Percentiles rank a stretch among this genome's conserved stretches.
These are phyloP conservation scores for Trypanosoma vivax DNA, from an alignment of 208 protist genomes.

Conservation along the genomic window DNA sequence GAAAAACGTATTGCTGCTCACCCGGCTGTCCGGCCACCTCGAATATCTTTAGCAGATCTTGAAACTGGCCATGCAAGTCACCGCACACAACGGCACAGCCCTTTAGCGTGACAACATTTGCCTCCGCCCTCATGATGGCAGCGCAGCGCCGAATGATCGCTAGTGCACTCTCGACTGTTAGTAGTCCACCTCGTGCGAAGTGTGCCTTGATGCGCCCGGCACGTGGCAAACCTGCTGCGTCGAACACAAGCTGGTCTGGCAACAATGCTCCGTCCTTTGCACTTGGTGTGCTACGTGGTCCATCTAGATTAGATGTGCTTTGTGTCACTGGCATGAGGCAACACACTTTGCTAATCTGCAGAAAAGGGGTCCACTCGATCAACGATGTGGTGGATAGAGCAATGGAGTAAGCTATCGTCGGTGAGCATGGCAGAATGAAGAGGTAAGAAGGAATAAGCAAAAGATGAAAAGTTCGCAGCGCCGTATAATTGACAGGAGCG, in stretches of 20 bases:
- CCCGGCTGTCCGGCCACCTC: conserved; percentile 87
- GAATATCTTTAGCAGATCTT: conserved; percentile 94
- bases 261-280: conserved; percentile 50
- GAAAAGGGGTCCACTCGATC: too few relatives aligned
- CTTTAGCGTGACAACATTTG: conserved; percentile 74
- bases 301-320: too few relatives aligned
- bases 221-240: conserved; percentile 34
- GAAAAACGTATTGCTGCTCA: conserved; percentile 91
- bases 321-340: too few relatives aligned
- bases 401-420: too few relatives aligned
- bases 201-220: conserved; percentile 61
- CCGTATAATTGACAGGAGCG: too few relatives aligned
- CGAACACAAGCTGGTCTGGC: conserved; percentile 38
- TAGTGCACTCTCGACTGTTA: conserved; percentile 66
- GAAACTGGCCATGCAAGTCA: conserved; percentile 97
- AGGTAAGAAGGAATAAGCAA: too few relatives aligned
- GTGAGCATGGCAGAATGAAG: too few relatives aligned
- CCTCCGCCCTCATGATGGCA: conserved; percentile 72
- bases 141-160: conserved; percentile 67
- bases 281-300: too few relatives aligned
- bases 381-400: too few relatives aligned
- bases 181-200: conserved; percentile 68
- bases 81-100: conserved; percentile 84
- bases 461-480: too few relatives aligned
- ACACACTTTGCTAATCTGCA: too few relatives aligned